phyloP scores from a whole-genome alignment of 2,329 filamentous ascomycete genomes.

The Trichophyton verrucosum region DNA sequence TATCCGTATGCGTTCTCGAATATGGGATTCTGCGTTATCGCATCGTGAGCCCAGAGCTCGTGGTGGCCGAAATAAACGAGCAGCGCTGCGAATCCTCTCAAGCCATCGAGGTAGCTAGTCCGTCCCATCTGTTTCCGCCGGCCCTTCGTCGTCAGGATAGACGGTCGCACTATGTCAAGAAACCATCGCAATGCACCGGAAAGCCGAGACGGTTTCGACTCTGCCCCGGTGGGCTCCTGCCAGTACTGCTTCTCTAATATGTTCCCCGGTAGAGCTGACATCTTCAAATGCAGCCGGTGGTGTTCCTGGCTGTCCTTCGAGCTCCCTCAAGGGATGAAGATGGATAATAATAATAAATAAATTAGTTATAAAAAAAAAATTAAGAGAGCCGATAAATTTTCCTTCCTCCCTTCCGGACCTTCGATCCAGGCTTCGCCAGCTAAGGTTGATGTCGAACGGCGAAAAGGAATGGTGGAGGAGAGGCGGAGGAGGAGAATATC shows the following conservation, averaged over 20 bases:
- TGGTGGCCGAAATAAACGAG: conserved; percentile 9
- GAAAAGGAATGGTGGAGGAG: background rate
- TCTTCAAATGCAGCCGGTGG: background rate
- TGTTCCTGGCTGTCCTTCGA: background rate
- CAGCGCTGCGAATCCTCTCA: conserved; percentile 18
- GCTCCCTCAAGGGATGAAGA: background rate
- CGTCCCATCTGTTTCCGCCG: conserved; percentile 1
- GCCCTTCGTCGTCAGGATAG: background rate
- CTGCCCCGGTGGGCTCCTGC: conserved; percentile 9
- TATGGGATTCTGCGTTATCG: background rate
- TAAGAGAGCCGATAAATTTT: background rate
- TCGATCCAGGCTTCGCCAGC: background rate
- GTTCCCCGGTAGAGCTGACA: conserved; percentile 7
- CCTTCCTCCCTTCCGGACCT: background rate
- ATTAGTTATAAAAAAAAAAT: too few species aligned
- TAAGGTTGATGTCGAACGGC: background rate
- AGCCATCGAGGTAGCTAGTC: conserved; percentile 19
- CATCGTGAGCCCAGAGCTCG: conserved; percentile 4
- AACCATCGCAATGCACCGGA: conserved; percentile 10
- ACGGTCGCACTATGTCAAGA: conserved; percentile 14
- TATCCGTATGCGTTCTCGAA: conserved; percentile 9
- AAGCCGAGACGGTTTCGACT: background rate
- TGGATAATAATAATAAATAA: background rate
- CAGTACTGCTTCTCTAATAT: conserved; percentile 17
- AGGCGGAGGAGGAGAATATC: background rate